phyloP scores from a whole-genome alignment of 108 stramenopile genomes.

The Pseudonitzschia multiseries region DNA sequence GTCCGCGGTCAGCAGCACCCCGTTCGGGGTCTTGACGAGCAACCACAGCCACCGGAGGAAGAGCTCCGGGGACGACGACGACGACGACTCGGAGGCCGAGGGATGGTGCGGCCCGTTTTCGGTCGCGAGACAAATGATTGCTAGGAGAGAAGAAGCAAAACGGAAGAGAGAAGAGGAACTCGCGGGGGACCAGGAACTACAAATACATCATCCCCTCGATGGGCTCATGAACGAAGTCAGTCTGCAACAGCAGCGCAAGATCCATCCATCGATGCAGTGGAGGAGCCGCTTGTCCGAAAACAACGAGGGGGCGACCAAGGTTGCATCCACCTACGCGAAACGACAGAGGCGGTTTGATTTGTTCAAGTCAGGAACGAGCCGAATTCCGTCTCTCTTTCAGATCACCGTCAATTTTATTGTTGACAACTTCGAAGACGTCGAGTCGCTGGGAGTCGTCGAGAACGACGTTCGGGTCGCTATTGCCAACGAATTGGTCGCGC shows the following conservation, averaged over 20 bases:
- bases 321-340: constrained; percentile 47
- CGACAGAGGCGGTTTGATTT: constrained; percentile 55
- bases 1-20: constrained; percentile 74
- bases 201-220: constrained; percentile 74
- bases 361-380: constrained; percentile 22
- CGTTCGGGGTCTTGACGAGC: constrained; percentile 49
- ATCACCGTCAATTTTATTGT: constrained; percentile 66
- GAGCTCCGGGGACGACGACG: constrained; percentile 1
- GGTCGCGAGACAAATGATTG: constrained; percentile 84
- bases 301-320: constrained; percentile 12
- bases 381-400: constrained; percentile 65
- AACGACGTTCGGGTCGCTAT: constrained; percentile 56
- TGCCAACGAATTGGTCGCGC: constrained; percentile 60
- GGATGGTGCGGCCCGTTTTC: constrained; percentile 86
- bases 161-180: constrained; percentile 54
- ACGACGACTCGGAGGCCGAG: constrained; percentile 33
- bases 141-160: constrained; percentile 67
- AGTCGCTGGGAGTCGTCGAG: constrained; percentile 69
- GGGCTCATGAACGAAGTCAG: constrained; percentile 47
- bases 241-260: constrained; percentile 34
- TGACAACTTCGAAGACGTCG: constrained; percentile 73
- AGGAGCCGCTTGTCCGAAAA: constrained; percentile 17
- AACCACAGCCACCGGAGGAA: background rate
- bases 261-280: constrained; percentile 57
- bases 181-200: constrained; percentile 28